Evolutionary conservation across 2,329 filamentous ascomycete species (phyloP).

Genomic region (Acarospora socialis): DNA sequence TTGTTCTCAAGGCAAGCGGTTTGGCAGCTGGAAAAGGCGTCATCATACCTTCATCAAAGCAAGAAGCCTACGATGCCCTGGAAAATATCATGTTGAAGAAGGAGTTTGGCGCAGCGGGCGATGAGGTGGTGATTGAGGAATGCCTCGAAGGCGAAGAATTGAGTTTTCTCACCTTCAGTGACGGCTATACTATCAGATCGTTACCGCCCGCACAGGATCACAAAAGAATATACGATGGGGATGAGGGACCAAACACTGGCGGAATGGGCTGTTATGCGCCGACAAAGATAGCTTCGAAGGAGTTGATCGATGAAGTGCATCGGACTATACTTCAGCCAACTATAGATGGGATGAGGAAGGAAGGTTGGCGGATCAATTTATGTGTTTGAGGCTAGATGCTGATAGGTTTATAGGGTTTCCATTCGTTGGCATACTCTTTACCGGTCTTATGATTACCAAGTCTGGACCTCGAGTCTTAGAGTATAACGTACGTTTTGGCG

Average conservation of each 20-base stretch:
- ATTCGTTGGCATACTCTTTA: slow-evolving; percentile 66
- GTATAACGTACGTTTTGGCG: slow-evolving; percentile 87
- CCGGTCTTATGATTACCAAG: slow-evolving; percentile 84
- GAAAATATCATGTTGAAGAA: slow-evolving; percentile 81
- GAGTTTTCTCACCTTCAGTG: slow-evolving; percentile 79
- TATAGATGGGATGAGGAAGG: slow-evolving; percentile 71
- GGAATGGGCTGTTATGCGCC: slow-evolving; percentile 97
- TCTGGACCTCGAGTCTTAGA: slow-evolving; percentile 70
- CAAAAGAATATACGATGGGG: slow-evolving; percentile 84
- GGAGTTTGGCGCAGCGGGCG: slow-evolving; percentile 73
- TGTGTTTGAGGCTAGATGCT: background rate
- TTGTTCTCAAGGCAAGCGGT: slow-evolving; percentile 90
- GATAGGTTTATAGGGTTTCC: slow-evolving; percentile 32
- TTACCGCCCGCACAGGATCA: slow-evolving; percentile 91
- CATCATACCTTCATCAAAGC: slow-evolving; percentile 66
- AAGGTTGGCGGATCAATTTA: slow-evolving; percentile 34
- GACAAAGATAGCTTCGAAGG: slow-evolving; percentile 62
- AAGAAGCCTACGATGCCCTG: slow-evolving; percentile 69
- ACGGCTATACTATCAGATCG: slow-evolving; percentile 70
- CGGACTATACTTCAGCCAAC: slow-evolving; percentile 76
- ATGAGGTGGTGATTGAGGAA: slow-evolving; percentile 92
- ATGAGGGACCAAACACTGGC: slow-evolving; percentile 83
- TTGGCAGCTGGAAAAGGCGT: slow-evolving; percentile 93
- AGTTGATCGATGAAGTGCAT: slow-evolving; percentile 66
- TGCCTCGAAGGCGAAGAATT: slow-evolving; percentile 84